These are phyloP conservation scores for Monosporascus sp. DNA, from an alignment of 2,329 filamentous ascomycete genomes.

Conservation along the genomic window DNA sequence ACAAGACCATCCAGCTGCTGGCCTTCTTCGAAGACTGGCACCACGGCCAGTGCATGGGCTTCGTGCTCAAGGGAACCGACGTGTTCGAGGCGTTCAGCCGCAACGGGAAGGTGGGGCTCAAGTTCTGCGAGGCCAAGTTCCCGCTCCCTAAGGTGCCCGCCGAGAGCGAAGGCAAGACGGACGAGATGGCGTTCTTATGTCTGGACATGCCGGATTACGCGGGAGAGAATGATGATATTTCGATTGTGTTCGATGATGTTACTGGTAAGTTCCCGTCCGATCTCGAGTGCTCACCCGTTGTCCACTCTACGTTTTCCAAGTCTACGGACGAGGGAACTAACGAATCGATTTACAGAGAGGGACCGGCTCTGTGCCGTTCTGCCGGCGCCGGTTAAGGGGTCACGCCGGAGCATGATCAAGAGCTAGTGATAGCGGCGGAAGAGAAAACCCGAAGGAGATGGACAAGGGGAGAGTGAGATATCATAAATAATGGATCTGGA, in stretches of 20 bases:
- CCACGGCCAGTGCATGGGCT: constrained; percentile 85
- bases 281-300: neutral
- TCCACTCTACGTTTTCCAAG: no score
- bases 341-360: constrained; percentile 40
- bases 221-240: constrained; percentile 88
- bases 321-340: constrained; percentile 2
- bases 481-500: neutral
- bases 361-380: constrained; percentile 47
- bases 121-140: constrained; percentile 87
- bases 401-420: constrained; percentile 29
- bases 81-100: constrained; percentile 66
- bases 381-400: constrained; percentile 52
- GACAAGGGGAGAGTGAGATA: no score
- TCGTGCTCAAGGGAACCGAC: constrained; percentile 78
- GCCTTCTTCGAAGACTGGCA: constrained; percentile 86
- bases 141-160: constrained; percentile 63
- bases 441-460: neutral
- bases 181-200: constrained; percentile 71
- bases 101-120: constrained; percentile 64
- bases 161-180: constrained; percentile 44
- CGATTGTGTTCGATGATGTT: constrained; percentile 76
- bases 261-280: constrained; percentile 51
- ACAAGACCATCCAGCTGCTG: constrained; percentile 70
- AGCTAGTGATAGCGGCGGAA: constrained; percentile 7
- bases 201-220: constrained; percentile 84